These are phyloP conservation scores for Colletotrichum tabaci DNA, from an alignment of 2,329 filamentous ascomycete species.

Conservation along the genomic window DNA sequence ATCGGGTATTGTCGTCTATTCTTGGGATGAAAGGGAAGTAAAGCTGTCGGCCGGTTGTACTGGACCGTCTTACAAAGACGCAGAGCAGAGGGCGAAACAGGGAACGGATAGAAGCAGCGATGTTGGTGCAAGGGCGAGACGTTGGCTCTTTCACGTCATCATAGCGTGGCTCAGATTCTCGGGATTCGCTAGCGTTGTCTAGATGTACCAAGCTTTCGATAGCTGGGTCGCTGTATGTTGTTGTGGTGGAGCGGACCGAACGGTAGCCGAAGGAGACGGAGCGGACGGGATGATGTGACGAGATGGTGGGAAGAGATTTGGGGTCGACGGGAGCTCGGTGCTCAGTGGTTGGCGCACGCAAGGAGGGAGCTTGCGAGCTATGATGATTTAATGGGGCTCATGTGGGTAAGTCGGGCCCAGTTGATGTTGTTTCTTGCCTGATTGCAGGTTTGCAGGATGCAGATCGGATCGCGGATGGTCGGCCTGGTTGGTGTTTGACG, in stretches of 20 bases:
- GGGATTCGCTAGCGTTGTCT: slow-evolving; percentile 24
- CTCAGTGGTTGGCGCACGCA: slow-evolving; percentile 28
- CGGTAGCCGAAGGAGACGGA: slow-evolving; percentile 21
- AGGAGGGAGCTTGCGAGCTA: slow-evolving; percentile 34
- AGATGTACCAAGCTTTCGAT: slow-evolving; percentile 7
- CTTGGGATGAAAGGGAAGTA: slow-evolving; percentile 22
- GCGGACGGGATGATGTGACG: background rate
- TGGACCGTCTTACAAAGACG: slow-evolving; percentile 26
- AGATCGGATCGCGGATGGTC: slow-evolving; percentile 19
- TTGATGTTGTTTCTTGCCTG: slow-evolving; percentile 13
- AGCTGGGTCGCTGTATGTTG: slow-evolving; percentile 12
- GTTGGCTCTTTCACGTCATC: slow-evolving; percentile 42
- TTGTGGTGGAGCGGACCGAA: slow-evolving; percentile 23
- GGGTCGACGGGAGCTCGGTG: slow-evolving; percentile 12
- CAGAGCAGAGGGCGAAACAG: slow-evolving; percentile 34
- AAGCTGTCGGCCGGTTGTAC: slow-evolving; percentile 7
- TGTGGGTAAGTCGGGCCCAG: slow-evolving; percentile 26
- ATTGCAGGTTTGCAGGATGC: slow-evolving; percentile 21
- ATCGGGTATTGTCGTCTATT: slow-evolving; percentile 17
- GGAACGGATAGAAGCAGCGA: slow-evolving; percentile 28
- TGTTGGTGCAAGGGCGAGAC: slow-evolving; percentile 32
- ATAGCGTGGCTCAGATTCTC: slow-evolving; percentile 34
- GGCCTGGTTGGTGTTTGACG: slow-evolving; percentile 28
- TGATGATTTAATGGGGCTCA: slow-evolving; percentile 24
- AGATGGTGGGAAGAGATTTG: slow-evolving; percentile 20